Evolutionary conservation across 371 early-diverging fungal genomes (phyloP).

Genomic region (Zychaea mexicana): DNA sequence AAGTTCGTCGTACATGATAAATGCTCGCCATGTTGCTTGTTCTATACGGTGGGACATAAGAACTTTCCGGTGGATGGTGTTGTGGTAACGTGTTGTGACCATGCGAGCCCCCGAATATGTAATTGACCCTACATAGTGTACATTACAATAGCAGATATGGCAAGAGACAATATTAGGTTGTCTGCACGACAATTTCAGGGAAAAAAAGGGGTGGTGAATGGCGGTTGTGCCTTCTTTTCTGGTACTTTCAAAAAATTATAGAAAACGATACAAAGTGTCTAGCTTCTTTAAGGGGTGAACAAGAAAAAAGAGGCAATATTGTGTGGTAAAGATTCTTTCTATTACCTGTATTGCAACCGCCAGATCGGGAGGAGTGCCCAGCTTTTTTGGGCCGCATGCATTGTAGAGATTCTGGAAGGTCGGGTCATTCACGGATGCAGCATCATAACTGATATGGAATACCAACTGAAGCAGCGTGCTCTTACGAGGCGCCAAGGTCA

Average conservation of each 20-base stretch:
- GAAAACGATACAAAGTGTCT: no score
- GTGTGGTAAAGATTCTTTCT: neutral
- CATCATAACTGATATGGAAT: conserved; percentile 15
- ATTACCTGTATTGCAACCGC: neutral
- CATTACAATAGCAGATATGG: no score
- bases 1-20: no score
- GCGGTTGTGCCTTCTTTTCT: no score
- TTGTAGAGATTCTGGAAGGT: conserved; percentile 25
- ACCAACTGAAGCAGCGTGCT: conserved; percentile 5
- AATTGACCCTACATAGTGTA: neutral
- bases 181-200: no score
- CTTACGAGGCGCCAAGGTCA: conserved; percentile 9
- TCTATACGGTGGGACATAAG: conserved; percentile 3
- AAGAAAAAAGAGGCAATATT: neutral
- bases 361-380: conserved; percentile 6
- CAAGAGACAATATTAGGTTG: no score
- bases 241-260: no score
- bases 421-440: conserved; percentile 15
- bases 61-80: neutral
- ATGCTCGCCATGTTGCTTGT: no score
- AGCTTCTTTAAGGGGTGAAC: no score
- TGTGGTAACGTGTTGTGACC: conserved; percentile 2
- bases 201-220: no score
- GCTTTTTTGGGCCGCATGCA: conserved; percentile 27
- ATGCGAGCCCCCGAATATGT: conserved; percentile 3